Evolutionary conservation across 306 rosid species (phyloP).

Genomic region (Geum urbanum): DNA sequence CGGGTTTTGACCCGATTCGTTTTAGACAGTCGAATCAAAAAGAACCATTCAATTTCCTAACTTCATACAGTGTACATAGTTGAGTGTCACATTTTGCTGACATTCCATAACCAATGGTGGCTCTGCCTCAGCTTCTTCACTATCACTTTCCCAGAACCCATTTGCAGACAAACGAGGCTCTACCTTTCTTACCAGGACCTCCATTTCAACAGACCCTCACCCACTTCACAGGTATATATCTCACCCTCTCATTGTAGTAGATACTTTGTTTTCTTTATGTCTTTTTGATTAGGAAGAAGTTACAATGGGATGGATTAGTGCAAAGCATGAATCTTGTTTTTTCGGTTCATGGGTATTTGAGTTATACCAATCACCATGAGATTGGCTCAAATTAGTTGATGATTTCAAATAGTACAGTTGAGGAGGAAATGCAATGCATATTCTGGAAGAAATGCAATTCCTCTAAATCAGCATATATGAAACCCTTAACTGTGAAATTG

Average conservation of each 20-base stretch:
- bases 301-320: too few species aligned
- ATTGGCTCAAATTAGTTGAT: too few species aligned
- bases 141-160: slow-evolving; percentile 18
- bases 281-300: too few species aligned
- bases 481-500: background rate
- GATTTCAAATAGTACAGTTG: too few species aligned
- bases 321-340: too few species aligned
- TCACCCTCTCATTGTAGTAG: background rate
- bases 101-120: slow-evolving; percentile 6
- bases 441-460: too few species aligned
- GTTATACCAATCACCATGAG: too few species aligned
- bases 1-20: background rate
- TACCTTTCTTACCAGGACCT: slow-evolving; percentile 6
- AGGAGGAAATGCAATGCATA: too few species aligned
- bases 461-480: background rate
- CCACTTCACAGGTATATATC: slow-evolving; percentile 9
- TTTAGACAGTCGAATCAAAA: background rate
- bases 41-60: background rate
- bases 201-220: slow-evolving; percentile 17
- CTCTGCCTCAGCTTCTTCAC: slow-evolving; percentile 29
- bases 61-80: too few species aligned
- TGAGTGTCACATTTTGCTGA: too few species aligned
- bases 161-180: slow-evolving; percentile 5
- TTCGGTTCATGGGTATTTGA: too few species aligned
- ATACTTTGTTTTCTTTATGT: too few species aligned